phyloP scores from a whole-genome alignment of 352 stramenopile genomes.

The Blastocystis sp. region DNA sequence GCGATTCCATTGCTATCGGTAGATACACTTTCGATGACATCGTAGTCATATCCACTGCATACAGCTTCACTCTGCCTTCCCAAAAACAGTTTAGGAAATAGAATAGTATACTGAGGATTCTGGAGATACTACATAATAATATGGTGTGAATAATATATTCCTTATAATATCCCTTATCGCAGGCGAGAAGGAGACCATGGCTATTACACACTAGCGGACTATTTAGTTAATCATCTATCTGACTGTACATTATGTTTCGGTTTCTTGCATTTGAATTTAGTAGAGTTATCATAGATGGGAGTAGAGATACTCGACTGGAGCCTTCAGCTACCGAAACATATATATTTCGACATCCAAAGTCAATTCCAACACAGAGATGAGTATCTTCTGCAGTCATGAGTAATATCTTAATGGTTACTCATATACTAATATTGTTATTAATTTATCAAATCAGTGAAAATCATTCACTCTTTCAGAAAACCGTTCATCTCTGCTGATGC shows the following conservation, averaged over 20 bases:
- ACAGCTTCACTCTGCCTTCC: background rate
- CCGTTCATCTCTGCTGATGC: background rate
- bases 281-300: background rate
- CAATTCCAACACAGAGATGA: background rate
- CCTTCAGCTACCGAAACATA: background rate
- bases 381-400: background rate
- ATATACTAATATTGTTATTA: background rate
- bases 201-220: background rate
- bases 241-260: background rate
- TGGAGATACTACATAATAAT: background rate
- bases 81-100: background rate
- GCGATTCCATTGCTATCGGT: background rate
- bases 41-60: background rate
- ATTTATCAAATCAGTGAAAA: background rate
- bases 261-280: background rate
- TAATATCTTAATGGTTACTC: background rate
- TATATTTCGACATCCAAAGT: background rate
- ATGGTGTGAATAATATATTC: background rate
- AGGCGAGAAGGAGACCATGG: background rate
- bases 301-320: background rate
- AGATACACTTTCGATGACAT: background rate
- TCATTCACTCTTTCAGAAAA: background rate
- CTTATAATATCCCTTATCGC: background rate
- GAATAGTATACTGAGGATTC: background rate
- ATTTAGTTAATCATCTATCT: background rate